Conservation (phyloP, 257 asterid genomes). For the Przewalskia tangutica region DNA sequence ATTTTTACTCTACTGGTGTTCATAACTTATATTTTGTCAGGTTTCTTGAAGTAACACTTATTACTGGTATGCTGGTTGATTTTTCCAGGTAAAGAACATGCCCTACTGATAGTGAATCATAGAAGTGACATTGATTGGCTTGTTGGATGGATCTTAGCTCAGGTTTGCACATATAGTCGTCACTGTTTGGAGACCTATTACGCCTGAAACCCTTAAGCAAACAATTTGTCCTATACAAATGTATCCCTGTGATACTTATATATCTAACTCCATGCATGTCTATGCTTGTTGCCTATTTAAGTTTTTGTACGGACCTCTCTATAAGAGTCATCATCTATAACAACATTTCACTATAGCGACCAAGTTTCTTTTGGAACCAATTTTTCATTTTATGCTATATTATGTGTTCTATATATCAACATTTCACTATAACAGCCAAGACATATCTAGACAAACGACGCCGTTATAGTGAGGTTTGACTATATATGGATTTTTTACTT, state of each 20-base stretch:
- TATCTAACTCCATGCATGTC: neutral
- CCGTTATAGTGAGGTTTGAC: too few relatives aligned
- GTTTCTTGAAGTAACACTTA: neutral
- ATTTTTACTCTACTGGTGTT: neutral
- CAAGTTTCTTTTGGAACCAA: too few relatives aligned
- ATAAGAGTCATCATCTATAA: too few relatives aligned
- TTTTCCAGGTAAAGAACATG: conserved; percentile 84
- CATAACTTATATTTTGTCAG: neutral
- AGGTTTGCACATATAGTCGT: conserved; percentile 32
- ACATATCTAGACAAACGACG: too few relatives aligned
- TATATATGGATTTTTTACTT: neutral
- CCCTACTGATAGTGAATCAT: conserved; percentile 72
- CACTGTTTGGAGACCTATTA: neutral
- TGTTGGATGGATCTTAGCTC: conserved; percentile 96
- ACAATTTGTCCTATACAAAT: neutral
- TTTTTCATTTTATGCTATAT: too few relatives aligned
- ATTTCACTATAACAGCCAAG: too few relatives aligned
- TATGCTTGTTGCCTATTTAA: neutral
- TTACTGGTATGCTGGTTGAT: neutral
- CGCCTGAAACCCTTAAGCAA: neutral
- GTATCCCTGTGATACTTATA: neutral
- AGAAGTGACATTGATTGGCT: conserved; percentile 98
- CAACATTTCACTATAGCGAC: too few relatives aligned
- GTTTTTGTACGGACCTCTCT: neutral
- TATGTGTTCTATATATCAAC: too few relatives aligned